Evolutionary conservation across 2,329 filamentous ascomycete genomes (phyloP), one percentile per base, ranked within the genome.

Genomic region (Cordyceps farinosa): DNA sequence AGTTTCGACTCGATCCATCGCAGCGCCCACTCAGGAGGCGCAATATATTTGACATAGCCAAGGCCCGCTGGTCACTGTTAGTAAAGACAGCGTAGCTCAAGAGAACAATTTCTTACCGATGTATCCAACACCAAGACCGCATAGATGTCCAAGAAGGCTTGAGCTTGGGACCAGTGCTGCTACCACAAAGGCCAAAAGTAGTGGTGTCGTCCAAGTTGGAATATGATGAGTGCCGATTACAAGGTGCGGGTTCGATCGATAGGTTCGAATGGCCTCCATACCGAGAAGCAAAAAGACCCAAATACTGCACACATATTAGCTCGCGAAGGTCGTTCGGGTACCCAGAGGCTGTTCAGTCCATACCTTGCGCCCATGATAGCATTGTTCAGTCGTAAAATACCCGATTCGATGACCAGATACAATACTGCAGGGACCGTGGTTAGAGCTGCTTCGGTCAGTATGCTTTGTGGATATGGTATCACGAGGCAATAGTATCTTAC

Each of bases 241-340:
- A 68, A 97, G 88, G 72, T 89, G 83, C 0, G 95, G 95, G 72
- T 96, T 92, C 38, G 86, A 82, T 69, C 87, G 88, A 76, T 90
- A 94, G 2, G 91, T 93, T 74, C 92, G 91, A 67, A 97, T 90
- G 6, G 92, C 88, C 76, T 98, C 94, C 67, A 90, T 86, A 48
- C 88, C 89, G 42, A 98, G 82, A 29, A 99, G 83, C 32, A 97
- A 83, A 74, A 98, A 97, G 0, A 96, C 89, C 92, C 94, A 97
- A 62, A 97, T 84, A 75, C 93, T 97, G 67, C 32, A 9, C 7
- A 10, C 29, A n/a, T 2, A n/a, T 62, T 51, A 62, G 44, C 29
- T 29, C 10, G 30, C 17, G 34, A 60, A 62, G 15, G 10, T 27
- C 22, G 27, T 17, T 40, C 15, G 10, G 7, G n/a, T 15, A 8